Evolutionary conservation across 116 monocot species (phyloP), one percentile per base, ranked within the genome.

Genomic region (Papilionanthe hybrid): DNA sequence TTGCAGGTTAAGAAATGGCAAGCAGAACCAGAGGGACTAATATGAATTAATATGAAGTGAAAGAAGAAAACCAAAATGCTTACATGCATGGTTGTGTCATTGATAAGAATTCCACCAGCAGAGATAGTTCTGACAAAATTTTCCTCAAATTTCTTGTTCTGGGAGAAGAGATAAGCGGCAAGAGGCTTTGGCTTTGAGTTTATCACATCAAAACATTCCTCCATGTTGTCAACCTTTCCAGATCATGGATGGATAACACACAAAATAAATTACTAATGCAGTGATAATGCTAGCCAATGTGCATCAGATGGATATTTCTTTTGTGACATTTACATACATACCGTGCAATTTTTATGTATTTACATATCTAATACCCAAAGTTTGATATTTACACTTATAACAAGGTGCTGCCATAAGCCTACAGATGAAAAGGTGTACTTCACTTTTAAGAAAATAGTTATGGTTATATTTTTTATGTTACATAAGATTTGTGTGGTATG

Each of bases 131-230:
- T 82, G 9, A 98, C 87, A 85, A 98, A 98, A 53, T 77, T 79
- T 69, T 91, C 77, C 79, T 98, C 82, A 43, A 94, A 81, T 65
- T 90, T 90, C 85, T 91, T 98, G 87, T 93, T 79, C 73, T 86
- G 88, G 80, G 91, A 94, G 83, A 98, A 98, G 75, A 94, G 83
- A 75, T 94, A 98, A 9, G 98, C 93, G 63, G 91, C 88, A 42
- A 98, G 93, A 76, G 98, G 98, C 81, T 98, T 98, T 55, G 91
- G 12, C 66, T 57, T 84, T n/a, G 87, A 88, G 83, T 87, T 98
- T 81, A 98, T 98, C 37, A 94, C 5, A 79, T 83, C 89, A 79
- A 92, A 85, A 82, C 91, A 84, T 0, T 94, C 93, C 81, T 92
- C 87, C 37, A 98, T 49, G n/a, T 91, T 84, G 66, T 98, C 87